phyloP scores from a whole-genome alignment of 192 early-diverging fungal species.

The Entophlyctis luteolus region DNA sequence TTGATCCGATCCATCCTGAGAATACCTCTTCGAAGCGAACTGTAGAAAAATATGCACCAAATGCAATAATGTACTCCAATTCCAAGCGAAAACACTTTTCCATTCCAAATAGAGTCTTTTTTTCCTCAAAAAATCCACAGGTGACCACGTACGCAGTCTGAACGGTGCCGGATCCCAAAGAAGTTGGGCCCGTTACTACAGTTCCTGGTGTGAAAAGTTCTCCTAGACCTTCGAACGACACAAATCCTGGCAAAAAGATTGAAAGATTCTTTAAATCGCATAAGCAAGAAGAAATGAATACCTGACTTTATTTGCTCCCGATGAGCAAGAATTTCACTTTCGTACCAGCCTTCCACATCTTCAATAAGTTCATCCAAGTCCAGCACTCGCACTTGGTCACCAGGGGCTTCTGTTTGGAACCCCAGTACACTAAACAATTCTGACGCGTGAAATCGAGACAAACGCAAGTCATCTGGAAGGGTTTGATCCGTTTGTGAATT shows the following conservation, averaged over 20 bases:
- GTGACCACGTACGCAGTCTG: slow-evolving; percentile 29
- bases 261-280: too few species aligned
- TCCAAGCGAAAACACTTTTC: slow-evolving; percentile 39
- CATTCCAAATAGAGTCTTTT: slow-evolving; percentile 33
- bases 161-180: slow-evolving; percentile 21
- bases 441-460: slow-evolving; percentile 19
- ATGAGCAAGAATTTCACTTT: slow-evolving; percentile 19
- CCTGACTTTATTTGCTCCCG: slow-evolving; percentile 23
- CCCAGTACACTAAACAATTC: slow-evolving; percentile 26
- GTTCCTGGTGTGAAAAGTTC: slow-evolving; percentile 41
- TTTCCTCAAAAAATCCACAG: slow-evolving; percentile 39
- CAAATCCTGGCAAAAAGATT: too few species aligned
- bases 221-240: slow-evolving; percentile 37
- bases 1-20: slow-evolving; percentile 29
- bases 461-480: slow-evolving; percentile 17
- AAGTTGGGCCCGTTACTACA: slow-evolving; percentile 32
- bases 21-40: slow-evolving; percentile 42
- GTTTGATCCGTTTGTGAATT: not conserved
- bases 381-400: slow-evolving; percentile 17
- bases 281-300: too few species aligned
- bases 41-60: slow-evolving; percentile 36
- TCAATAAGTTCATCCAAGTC: slow-evolving; percentile 35
- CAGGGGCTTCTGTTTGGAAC: slow-evolving; percentile 22
- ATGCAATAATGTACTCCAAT: slow-evolving; percentile 34
- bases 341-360: slow-evolving; percentile 23